phyloP scores from a whole-genome alignment of 441 rosid genomes.

The Theobroma grandiflorum region DNA sequence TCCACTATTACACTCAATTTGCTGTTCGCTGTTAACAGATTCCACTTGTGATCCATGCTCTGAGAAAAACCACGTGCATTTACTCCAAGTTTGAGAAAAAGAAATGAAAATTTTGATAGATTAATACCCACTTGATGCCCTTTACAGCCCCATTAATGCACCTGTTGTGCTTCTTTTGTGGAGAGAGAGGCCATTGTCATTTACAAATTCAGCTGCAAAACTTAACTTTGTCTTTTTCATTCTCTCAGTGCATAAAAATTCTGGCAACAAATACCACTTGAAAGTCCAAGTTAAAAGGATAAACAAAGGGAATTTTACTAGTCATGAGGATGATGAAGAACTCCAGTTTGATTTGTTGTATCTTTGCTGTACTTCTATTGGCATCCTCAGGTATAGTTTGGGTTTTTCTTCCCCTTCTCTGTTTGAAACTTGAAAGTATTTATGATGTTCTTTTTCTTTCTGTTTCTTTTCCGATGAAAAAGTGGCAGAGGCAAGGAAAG shows the following conservation, averaged over 20 bases:
- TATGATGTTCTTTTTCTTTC: background rate
- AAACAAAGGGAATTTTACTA: background rate
- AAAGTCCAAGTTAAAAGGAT: background rate
- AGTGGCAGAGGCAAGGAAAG: constrained; percentile 32
- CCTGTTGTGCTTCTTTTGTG: background rate
- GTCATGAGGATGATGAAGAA: constrained; percentile 26
- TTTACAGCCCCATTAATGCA: background rate
- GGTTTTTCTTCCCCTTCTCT: background rate
- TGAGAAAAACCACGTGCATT: background rate
- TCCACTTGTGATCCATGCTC: background rate
- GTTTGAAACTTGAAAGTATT: background rate
- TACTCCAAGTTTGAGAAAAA: background rate
- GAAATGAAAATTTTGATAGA: background rate
- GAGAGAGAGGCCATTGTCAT: background rate
- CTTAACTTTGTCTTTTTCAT: background rate
- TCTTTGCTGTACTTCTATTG: constrained; percentile 28
- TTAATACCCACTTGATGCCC: constrained; percentile 3
- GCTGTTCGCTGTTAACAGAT: background rate
- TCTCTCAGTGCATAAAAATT: background rate
- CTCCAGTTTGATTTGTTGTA: constrained; percentile 20
- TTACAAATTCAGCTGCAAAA: background rate
- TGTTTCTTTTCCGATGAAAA: background rate
- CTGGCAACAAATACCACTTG: background rate
- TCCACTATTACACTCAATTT: constrained; percentile 2
- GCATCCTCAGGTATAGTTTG: constrained; percentile 31